Evolutionary conservation across 305 asterid genomes (phyloP), one percentile per base, ranked within the genome.

Genomic region (Fraxinus albicans): DNA sequence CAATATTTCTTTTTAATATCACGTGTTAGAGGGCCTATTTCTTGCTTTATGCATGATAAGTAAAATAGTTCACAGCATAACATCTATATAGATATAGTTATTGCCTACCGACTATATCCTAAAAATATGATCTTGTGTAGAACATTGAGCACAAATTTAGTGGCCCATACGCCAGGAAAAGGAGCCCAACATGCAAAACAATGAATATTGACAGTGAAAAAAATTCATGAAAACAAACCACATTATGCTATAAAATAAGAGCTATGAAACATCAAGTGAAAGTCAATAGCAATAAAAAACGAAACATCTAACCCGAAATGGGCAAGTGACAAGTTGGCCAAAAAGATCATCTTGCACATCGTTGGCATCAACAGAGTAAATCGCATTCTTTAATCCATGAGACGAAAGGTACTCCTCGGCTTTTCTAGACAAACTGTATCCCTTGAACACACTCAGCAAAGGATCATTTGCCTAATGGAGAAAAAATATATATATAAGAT

Each of bases 331-430:
- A 69, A 94, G 91, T 80, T 86, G 93, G 81, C 99, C 99, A 83
- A 96, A 96, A 67, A 94, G 95, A 88, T 90, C 95, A 78, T 89
- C 95, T 83, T 90, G 94, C 82, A 96, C 90, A 80, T 86, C 90
- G 42, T 84, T 76, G 77, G 91, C 87, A 86, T 87, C 90, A 44
- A 93, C 33, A 65, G 93, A 87, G 86, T 93, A 94, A 47, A 93
- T 92, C 27, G 98, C 88, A 89, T 90, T 92, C 85, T 88, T 92
- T 79, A 96, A 94, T 76, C 98, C 99, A 79, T 87, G 95, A 72
- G 94, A 88, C 6, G 98, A 87, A 83, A 96, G 95, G 86, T 91
- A 90, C 31, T 86, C 94, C 91, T 93, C 98, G 76, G 98, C 93
- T 82, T 91, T 92, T 87, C 89, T 91, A 60, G 96, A 83, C 89